A percentile compares a stretch with the other conserved stretches of the same genome.
These are phyloP conservation scores for Colletotrichum lentis DNA, from an alignment of 2,329 filamentous ascomycete species.

Conservation along the genomic window DNA sequence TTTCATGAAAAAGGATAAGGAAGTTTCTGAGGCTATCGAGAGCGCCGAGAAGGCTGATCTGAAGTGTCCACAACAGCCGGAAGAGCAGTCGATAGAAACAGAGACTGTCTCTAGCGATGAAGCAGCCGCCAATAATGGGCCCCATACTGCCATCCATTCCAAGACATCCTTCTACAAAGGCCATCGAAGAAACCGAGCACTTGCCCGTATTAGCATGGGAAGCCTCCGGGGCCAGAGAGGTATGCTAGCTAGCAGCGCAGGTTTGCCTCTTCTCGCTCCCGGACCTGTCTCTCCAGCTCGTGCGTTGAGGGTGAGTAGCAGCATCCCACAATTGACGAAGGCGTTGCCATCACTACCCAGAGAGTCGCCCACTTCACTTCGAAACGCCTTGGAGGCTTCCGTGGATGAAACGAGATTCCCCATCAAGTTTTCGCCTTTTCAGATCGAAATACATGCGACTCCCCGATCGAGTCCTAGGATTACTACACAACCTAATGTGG, in stretches of 20 bases:
- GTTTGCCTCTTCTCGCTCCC: constrained; percentile 51
- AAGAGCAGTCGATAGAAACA: no score
- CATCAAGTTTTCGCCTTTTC: constrained; percentile 36
- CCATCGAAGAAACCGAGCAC: constrained; percentile 44
- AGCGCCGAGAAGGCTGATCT: neutral
- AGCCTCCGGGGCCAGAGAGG: constrained; percentile 15
- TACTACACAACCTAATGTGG: constrained; percentile 13
- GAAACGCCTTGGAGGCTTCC: neutral
- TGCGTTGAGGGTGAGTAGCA: constrained; percentile 57
- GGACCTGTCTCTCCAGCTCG: constrained; percentile 58
- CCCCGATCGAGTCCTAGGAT: constrained; percentile 23
- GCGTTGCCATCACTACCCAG: constrained; percentile 57
- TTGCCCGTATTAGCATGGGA: constrained; percentile 39
- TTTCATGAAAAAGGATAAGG: constrained; percentile 39
- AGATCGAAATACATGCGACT: constrained; percentile 33
- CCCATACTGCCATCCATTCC: neutral
- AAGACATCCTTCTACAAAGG: constrained; percentile 29
- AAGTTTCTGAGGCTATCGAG: neutral
- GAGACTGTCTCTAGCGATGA: neutral
- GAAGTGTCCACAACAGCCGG: neutral
- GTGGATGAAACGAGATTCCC: constrained; percentile 21
- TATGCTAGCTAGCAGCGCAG: neutral
- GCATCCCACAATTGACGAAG: constrained; percentile 62
- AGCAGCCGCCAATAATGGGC: neutral
- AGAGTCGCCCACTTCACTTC: constrained; percentile 31